phyloP scores from a whole-genome alignment of 2,329 filamentous ascomycete species.

The Ambrosiella beaveri region DNA sequence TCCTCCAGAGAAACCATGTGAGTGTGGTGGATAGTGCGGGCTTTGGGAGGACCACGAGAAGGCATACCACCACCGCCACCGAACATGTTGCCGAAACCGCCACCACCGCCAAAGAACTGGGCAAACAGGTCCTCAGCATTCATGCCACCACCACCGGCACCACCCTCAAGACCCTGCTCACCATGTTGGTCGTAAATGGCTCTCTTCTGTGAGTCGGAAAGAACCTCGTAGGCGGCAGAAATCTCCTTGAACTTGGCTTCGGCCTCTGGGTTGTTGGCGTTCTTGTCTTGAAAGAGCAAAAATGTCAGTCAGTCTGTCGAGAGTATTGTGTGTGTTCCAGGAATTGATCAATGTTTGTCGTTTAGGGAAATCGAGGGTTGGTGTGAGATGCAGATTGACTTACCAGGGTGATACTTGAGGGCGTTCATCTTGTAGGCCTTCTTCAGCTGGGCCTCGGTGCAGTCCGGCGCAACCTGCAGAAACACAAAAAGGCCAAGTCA shows the following conservation, averaged over 20 bases:
- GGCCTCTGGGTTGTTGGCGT: constrained; percentile 78
- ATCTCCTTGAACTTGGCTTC: constrained; percentile 98
- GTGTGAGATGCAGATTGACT: constrained; percentile 16
- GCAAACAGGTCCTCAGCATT: constrained; percentile 91
- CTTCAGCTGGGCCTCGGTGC: constrained; percentile 75
- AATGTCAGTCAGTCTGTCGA: constrained; percentile 12
- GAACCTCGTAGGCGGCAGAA: constrained; percentile 85
- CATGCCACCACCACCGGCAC: constrained; percentile 63
- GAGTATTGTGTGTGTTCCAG: neutral
- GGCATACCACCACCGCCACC: constrained; percentile 70
- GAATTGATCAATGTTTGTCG: neutral
- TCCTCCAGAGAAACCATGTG: constrained; percentile 98
- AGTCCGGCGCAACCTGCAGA: constrained; percentile 56
- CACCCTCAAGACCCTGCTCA: constrained; percentile 70
- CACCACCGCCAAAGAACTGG: constrained; percentile 81
- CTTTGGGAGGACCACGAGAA: constrained; percentile 66
- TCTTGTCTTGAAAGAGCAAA: constrained; percentile 54
- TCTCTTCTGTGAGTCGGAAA: constrained; percentile 85
- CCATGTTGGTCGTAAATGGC: constrained; percentile 92
- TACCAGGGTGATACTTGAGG: constrained; percentile 72
- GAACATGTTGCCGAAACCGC: constrained; percentile 38
- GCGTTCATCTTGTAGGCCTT: constrained; percentile 75
- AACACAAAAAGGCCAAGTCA: neutral
- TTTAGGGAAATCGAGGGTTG: neutral
- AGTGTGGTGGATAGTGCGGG: constrained; percentile 90